These are phyloP conservation scores for Kitagawia praeruptora DNA, from an alignment of 129 eudicot species.

Conservation along the genomic window DNA sequence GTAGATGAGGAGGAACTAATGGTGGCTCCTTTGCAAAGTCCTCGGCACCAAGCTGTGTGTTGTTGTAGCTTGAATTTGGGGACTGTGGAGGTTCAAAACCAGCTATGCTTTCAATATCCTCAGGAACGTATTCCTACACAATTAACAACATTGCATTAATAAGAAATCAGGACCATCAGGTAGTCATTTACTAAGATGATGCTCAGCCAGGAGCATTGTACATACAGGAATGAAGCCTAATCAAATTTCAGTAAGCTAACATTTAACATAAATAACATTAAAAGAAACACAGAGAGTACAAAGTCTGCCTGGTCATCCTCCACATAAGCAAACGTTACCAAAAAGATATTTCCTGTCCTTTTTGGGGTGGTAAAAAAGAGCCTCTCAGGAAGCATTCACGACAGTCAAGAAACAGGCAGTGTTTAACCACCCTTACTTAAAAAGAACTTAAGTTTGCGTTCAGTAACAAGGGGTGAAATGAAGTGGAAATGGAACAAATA, in stretches of 20 bases:
- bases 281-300: too few relatives aligned
- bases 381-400: background rate
- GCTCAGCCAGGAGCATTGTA: background rate
- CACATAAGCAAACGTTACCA: background rate
- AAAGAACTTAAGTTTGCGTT: background rate
- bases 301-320: too few relatives aligned
- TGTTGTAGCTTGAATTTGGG: slow-evolving; percentile 56
- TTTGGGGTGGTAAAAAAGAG: background rate
- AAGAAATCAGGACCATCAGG: background rate
- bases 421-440: background rate
- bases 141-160: background rate
- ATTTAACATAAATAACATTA: too few relatives aligned
- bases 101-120: slow-evolving; percentile 22
- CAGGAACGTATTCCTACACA: slow-evolving; percentile 32
- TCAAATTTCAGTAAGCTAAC: background rate
- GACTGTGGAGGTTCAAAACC: slow-evolving; percentile 29
- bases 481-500: background rate
- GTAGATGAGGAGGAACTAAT: slow-evolving; percentile 77
- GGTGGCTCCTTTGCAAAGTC: slow-evolving; percentile 94
- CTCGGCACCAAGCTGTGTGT: slow-evolving; percentile 50
- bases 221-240: background rate
- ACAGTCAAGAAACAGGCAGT: too few relatives aligned
- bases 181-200: background rate
- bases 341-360: background rate
- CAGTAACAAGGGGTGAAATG: background rate